Evolutionary conservation across 2,329 filamentous ascomycete species (phyloP), one percentile per base, ranked within the genome.

Genomic region (Trichoderma endophyticum): DNA sequence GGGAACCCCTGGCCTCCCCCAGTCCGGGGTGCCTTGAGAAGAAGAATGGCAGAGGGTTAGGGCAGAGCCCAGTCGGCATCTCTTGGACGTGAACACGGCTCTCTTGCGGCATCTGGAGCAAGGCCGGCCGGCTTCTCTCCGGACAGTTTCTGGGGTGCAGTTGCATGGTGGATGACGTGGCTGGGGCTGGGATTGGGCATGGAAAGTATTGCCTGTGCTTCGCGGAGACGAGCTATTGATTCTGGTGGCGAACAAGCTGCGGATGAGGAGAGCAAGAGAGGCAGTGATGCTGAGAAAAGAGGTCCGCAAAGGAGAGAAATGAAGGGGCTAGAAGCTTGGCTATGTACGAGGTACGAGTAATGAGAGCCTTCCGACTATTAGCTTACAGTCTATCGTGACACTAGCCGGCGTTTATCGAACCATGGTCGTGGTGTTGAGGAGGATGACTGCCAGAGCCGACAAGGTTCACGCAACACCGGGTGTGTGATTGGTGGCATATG

Each of bases 91-190:
- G n/a, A n/a, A 21, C 11, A 26, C 65, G 34, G 32, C 34, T 34
- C 18, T 68, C 65, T 68, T 32, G 65, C 54, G 65, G 65, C 64
- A 68, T 57, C 54, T 68, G 36, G 54, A 48, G n/a, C 54, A 43
- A 43, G 34, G 36, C 28, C 28, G 26, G 43, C 51, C 70, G 70
- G 70, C 70, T 67, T 71, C 70, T 71, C 70, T 71, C 70, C 70
- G 70, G 70, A 5, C 32, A 71, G 51, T 71, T 71, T 71, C 63
- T 71, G 61, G 63, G 62, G 70, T 71, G 60, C 59, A 63, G 43
- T 63, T 64, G 68, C 68, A 70, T 64, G 68, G 66, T 28, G 54
- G 62, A 60, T 71, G 70, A 67, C 70, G 61, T 67, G 62, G 70
- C 60, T 65, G 43, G 51, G 59, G 21, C 28, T 9, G 56, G 39